Evolutionary conservation across 345 rosid species (phyloP), one percentile per base, ranked within the genome.

Genomic region (Brassica carinata): DNA sequence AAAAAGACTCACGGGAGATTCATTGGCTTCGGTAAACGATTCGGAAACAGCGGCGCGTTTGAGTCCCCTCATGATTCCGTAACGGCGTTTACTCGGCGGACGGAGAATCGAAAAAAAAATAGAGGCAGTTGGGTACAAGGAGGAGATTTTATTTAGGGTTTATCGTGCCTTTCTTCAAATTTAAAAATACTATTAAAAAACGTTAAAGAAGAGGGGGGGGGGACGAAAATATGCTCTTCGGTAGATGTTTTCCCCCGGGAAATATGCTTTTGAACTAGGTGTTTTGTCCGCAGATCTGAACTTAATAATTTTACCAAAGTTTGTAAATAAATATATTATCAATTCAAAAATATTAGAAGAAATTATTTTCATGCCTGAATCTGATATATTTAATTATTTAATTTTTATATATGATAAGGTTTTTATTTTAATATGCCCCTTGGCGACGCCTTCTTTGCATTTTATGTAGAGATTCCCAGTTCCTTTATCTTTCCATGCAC

Each of bases 401-500:
- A n/a, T n/a, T n/a, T n/a, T n/a, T n/a, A n/a, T n/a, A n/a, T n/a
- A n/a, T n/a, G n/a, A n/a, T n/a, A n/a, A n/a, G n/a, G n/a, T n/a
- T n/a, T n/a, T n/a, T n/a, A n/a, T n/a, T n/a, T n/a, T n/a, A n/a
- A n/a, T n/a, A n/a, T n/a, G n/a, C 33, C 94, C 97, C 90, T 90
- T 93, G 88, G 85, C 83, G 55, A 84, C 77, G 38, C 97, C 99
- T 83, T 90, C 98, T 84, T 84, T 87, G 86, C 97, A 92, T 88
- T 89, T 96, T 77, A 96, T 93, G 67, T 80, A 85, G 78, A 96
- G 99, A 81, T 87, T 90, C 58, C 99, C 99, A 8, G 92, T 83
- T 79, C 99, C 99, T 87, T 85, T 92, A 79, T 96, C 99, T 84
- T 92, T 96, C 99, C 99, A 96, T 4, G 94, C 34, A 73, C 89